Evolutionary conservation across 2,329 filamentous ascomycete genomes (phyloP), one percentile per base, ranked within the genome.

Genomic region (Arthrobotrys musiformis): DNA sequence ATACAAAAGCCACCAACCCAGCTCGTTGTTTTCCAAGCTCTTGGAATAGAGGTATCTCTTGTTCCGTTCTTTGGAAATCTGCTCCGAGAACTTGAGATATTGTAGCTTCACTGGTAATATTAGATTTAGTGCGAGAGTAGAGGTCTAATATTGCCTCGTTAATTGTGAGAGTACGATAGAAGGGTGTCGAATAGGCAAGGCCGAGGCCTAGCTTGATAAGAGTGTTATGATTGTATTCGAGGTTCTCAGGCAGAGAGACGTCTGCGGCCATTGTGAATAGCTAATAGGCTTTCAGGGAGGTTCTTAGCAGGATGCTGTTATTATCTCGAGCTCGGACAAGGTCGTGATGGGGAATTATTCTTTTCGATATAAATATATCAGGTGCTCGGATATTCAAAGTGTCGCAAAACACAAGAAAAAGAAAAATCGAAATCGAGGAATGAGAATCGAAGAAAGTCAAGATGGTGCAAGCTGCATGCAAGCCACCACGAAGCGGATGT

Each of bases 121-220:
- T 69, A 5, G 44, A 17, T 22, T 56, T 48, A 7, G 46, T 50
- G n/a, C 54, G 70, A n/a, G 54, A 24, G 37, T 68, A 69, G 2
- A 75, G 46, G 17, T 75, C 54, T 30, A 54, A 24, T 0, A 56
- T 37, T 0, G 37, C 70, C 42, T 63, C 40, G 4, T 37, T 22
- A 4, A 63, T 62, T 11, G 63, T 69, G 7, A 68, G 30, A 5
- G 26, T 60, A 11, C 70, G 63, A 26, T 68, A 75, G 11, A 30
- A 56, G 6, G 70, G 63, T 13, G 63, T 75, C 11, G 70, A 75
- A 15, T 68, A 75, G 4, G 37, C 17, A 9, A 75, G 26, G 1
- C 63, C 70, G n/a, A 75, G 17, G 15, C 70, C 63, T 19, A 75
- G n/a, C 50, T 58, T 68, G 15, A 75, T 44, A 6, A 75, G 35